A percentile compares a stretch with the other conserved stretches of the same genome.
These are phyloP conservation scores for Haplosporangium sp. DNA, from an alignment of 371 early-diverging fungal species.

Conservation along the genomic window DNA sequence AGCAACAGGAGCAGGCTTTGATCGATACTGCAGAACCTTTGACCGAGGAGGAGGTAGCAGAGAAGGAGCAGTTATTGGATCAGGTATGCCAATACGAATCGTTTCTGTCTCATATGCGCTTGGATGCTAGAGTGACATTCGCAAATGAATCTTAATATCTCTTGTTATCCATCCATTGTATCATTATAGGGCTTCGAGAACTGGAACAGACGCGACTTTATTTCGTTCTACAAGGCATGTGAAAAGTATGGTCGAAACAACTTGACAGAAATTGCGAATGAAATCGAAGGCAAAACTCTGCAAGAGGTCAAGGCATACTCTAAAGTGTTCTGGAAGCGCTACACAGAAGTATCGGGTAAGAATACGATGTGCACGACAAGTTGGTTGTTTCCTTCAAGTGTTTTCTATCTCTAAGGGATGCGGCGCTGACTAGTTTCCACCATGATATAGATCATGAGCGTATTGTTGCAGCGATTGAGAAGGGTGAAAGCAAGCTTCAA, in stretches of 20 bases:
- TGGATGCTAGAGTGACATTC: neutral
- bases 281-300: constrained; percentile 90
- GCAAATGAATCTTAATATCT: neutral
- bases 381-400: neutral
- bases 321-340: constrained; percentile 88
- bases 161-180: neutral
- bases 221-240: constrained; percentile 87
- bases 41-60: constrained; percentile 87
- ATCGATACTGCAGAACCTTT: constrained; percentile 91
- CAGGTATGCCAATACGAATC: constrained; percentile 49
- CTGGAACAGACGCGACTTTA: constrained; percentile 96
- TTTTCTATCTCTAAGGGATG: too few species aligned
- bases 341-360: constrained; percentile 79
- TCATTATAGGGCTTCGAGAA: constrained; percentile 84
- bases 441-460: constrained; percentile 78
- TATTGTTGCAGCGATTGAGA: constrained; percentile 87
- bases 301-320: constrained; percentile 89
- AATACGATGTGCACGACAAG: too few species aligned
- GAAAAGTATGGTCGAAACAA: constrained; percentile 90
- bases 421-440: neutral
- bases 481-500: constrained; percentile 86
- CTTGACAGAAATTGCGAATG: constrained; percentile 78
- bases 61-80: constrained; percentile 80
- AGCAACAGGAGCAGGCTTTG: constrained; percentile 82
- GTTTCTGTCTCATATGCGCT: neutral